These are phyloP conservation scores for Macadamia tetraphylla DNA, from an alignment of 164 flowering plant species.

Conservation along the genomic window DNA sequence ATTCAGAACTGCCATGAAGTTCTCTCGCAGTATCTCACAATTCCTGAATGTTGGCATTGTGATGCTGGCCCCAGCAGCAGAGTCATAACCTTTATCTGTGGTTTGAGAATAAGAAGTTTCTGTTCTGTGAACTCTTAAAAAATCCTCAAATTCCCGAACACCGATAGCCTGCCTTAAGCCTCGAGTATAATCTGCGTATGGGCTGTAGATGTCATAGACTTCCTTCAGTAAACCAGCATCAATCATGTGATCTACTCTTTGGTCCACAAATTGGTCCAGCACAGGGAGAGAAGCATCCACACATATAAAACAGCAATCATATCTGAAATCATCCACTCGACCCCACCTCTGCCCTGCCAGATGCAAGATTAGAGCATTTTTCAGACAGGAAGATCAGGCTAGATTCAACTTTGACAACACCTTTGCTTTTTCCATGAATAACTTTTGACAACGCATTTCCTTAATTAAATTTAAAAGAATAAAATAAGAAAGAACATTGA, in stretches of 20 bases:
- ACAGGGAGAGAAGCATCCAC: constrained; percentile 75
- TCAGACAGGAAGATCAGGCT: not conserved
- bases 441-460: not conserved
- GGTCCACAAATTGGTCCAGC: constrained; percentile 63
- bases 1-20: constrained; percentile 26
- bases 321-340: constrained; percentile 57
- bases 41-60: constrained; percentile 3
- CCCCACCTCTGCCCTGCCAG: constrained; percentile 99
- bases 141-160: constrained; percentile 80
- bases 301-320: constrained; percentile 82
- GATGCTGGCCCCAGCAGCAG: constrained; percentile 1
- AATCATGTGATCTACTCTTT: constrained; percentile 81
- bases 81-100: constrained; percentile 13
- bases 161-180: constrained; percentile 90
- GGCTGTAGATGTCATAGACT: constrained; percentile 61
- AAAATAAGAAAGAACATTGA: not conserved
- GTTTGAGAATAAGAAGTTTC: not conserved
- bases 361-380: constrained; percentile 25
- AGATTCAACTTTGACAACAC: not conserved
- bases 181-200: constrained; percentile 66
- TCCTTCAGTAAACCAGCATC: constrained; percentile 75
- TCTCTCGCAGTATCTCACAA: constrained; percentile 20
- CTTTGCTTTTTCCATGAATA: not conserved
- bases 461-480: not conserved
- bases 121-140: constrained; percentile 30